These are phyloP conservation scores for Termitomyces sp. DNA, from an alignment of 768 basidiomycete species.

Conservation along the genomic window DNA sequence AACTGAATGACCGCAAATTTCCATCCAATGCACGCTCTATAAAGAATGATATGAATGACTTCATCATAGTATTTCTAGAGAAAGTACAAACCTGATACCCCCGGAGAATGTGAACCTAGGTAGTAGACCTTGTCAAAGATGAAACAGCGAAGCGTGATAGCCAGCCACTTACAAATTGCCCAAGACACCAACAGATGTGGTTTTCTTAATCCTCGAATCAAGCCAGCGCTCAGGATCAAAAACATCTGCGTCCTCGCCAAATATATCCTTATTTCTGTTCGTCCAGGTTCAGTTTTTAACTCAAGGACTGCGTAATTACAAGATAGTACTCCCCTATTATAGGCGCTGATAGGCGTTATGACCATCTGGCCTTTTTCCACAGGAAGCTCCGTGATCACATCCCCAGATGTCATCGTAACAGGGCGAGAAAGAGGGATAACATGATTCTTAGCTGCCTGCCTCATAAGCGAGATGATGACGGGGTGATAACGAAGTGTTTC, in stretches of 20 bases:
- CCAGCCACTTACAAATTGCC: slow-evolving; percentile 34
- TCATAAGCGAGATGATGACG: slow-evolving; percentile 24
- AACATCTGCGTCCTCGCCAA: slow-evolving; percentile 40
- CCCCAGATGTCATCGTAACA: slow-evolving; percentile 39
- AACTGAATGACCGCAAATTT: slow-evolving; percentile 42
- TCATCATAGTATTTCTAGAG: neutral
- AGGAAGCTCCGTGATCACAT: slow-evolving; percentile 37
- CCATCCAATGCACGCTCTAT: slow-evolving; percentile 32
- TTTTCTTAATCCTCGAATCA: slow-evolving; percentile 29
- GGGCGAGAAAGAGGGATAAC: slow-evolving; percentile 52
- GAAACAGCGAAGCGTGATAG: neutral
- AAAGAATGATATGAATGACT: neutral
- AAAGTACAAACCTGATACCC: slow-evolving; percentile 22
- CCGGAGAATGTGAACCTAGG: slow-evolving; percentile 25
- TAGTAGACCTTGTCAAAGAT: neutral
- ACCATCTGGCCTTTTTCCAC: slow-evolving; percentile 47
- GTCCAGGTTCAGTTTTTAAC: neutral
- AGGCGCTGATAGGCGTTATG: slow-evolving; percentile 42
- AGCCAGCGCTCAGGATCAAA: slow-evolving; percentile 50
- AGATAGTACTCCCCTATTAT: slow-evolving; percentile 37
- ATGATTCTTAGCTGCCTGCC: slow-evolving; percentile 45
- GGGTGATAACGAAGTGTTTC: slow-evolving; percentile 42
- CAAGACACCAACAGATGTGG: slow-evolving; percentile 38
- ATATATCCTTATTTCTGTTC: slow-evolving; percentile 33
- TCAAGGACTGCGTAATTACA: neutral